phyloP scores from a whole-genome alignment of 73 alveolate species.

The Blepharisma stoltei region DNA sequence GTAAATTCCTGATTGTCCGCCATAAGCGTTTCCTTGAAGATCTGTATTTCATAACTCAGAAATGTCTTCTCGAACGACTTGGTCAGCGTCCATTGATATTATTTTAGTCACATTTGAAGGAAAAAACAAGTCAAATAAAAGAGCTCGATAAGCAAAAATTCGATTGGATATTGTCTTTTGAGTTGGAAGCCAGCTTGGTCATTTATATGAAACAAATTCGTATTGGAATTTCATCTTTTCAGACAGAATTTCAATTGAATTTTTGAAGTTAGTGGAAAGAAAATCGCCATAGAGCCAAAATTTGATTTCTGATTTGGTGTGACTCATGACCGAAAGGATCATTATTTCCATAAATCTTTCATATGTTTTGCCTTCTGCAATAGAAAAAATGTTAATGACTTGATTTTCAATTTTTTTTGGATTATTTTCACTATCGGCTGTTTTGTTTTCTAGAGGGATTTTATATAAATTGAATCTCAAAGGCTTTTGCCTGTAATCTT shows the following conservation, averaged over 20 bases:
- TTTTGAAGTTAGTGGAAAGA: conserved; percentile 2
- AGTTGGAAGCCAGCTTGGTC: conserved; percentile 59
- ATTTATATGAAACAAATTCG: conserved; percentile 53
- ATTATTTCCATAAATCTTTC: conserved; percentile 58
- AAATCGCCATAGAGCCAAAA: conserved; percentile 25
- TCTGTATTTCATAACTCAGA: conserved; percentile 63
- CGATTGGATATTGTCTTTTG: conserved; percentile 44
- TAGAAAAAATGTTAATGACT: conserved; percentile 35
- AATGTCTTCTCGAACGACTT: conserved; percentile 53
- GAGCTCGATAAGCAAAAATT: conserved; percentile 67
- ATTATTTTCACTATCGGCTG: neutral
- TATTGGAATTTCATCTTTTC: conserved; percentile 38
- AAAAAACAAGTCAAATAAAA: conserved; percentile 59
- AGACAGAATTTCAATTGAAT: neutral
- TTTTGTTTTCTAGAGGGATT: neutral
- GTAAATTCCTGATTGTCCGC: no score
- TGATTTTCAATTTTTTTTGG: neutral
- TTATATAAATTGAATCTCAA: neutral
- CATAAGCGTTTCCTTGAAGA: conserved; percentile 51
- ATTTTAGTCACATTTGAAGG: conserved; percentile 47
- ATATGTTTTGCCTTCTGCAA: conserved; percentile 62
- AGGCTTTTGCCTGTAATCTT: neutral
- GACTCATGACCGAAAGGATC: conserved; percentile 40
- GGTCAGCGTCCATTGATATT: conserved; percentile 66
- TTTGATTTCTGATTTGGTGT: conserved; percentile 24